Evolutionary conservation across 306 rosid genomes (phyloP).

Genomic region (Cucurbita argyrosperma): DNA sequence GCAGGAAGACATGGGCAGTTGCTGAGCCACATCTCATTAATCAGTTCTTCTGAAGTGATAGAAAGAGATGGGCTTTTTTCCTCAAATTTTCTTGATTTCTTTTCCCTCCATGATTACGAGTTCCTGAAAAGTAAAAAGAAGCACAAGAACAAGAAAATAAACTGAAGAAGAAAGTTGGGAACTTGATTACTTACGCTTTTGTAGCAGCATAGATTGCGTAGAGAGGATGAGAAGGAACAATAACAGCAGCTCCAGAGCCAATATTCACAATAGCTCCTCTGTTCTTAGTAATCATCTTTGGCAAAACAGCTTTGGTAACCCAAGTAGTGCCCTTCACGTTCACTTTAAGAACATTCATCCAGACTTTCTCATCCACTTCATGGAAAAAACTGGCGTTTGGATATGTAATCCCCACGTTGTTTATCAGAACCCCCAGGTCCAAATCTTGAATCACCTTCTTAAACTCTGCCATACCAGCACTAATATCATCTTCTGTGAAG

Average conservation of each 20-base stretch:
- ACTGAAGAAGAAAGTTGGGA: neutral
- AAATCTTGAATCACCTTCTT: constrained; percentile 18
- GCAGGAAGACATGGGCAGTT: neutral
- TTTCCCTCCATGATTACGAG: neutral
- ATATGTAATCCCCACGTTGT: constrained; percentile 59
- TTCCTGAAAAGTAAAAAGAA: neutral
- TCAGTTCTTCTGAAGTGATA: neutral
- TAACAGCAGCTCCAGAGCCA: constrained; percentile 54
- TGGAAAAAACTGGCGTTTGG: constrained; percentile 42
- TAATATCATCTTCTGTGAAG: constrained; percentile 25
- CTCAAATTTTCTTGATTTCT: neutral
- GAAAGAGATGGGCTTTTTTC: neutral
- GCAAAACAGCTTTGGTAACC: constrained; percentile 35
- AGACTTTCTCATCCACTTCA: constrained; percentile 43
- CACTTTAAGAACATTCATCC: constrained; percentile 52
- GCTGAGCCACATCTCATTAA: neutral
- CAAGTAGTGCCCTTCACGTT: constrained; percentile 46
- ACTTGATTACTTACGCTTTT: constrained; percentile 44
- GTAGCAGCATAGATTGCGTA: constrained; percentile 64
- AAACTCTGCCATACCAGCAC: constrained; percentile 9
- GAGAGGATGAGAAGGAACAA: constrained; percentile 79
- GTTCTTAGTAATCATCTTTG: constrained; percentile 35
- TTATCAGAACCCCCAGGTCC: constrained; percentile 42
- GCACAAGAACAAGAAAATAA: neutral
- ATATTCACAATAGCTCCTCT: constrained; percentile 64